A percentile compares a stretch with the other conserved stretches of the same genome.
Conservation (phyloP, 1,284 basidiomycete species). For the Ganoderma sp. region DNA sequence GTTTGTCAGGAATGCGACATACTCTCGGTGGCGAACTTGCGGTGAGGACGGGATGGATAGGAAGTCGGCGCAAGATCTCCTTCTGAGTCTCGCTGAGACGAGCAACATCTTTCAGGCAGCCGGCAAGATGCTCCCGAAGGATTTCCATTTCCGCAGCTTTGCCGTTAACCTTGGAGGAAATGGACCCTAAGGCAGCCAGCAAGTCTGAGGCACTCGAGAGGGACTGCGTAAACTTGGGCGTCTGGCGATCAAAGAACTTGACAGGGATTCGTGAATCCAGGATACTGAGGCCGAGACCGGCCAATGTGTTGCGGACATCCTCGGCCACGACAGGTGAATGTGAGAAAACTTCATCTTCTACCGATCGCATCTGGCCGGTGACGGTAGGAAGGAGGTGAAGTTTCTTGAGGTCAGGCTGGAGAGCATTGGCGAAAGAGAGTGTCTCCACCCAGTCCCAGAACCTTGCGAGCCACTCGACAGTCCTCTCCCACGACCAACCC, state of each 20-base stretch:
- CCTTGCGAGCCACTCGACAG: slow-evolving; percentile 11
- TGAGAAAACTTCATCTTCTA: slow-evolving; percentile 7
- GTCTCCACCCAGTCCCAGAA: slow-evolving; percentile 16
- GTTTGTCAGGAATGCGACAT: not conserved
- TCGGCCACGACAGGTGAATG: slow-evolving; percentile 4
- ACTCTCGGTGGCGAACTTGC: not conserved
- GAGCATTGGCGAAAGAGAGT: not conserved
- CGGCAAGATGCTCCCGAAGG: slow-evolving; percentile 16
- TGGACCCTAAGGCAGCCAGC: slow-evolving; percentile 9
- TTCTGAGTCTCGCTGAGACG: slow-evolving; percentile 9
- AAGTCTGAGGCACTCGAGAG: slow-evolving; percentile 11
- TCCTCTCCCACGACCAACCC: slow-evolving; percentile 11
- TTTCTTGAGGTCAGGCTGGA: not conserved
- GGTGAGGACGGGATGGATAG: slow-evolving; percentile 18
- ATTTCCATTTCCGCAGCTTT: not conserved
- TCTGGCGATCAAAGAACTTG: slow-evolving; percentile 4
- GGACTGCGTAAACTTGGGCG: slow-evolving; percentile 7
- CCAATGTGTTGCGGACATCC: not conserved
- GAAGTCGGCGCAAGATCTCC: slow-evolving; percentile 14
- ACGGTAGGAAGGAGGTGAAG: slow-evolving; percentile 13
- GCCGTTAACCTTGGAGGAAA: not conserved
- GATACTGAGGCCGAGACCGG: slow-evolving; percentile 16
- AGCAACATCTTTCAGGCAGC: not conserved
- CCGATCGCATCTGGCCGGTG: not conserved
- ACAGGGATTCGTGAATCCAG: slow-evolving; percentile 16